Base-by-base conservation (phyloP, 345 rosid species). In the Gossypium stocksii region DNA sequence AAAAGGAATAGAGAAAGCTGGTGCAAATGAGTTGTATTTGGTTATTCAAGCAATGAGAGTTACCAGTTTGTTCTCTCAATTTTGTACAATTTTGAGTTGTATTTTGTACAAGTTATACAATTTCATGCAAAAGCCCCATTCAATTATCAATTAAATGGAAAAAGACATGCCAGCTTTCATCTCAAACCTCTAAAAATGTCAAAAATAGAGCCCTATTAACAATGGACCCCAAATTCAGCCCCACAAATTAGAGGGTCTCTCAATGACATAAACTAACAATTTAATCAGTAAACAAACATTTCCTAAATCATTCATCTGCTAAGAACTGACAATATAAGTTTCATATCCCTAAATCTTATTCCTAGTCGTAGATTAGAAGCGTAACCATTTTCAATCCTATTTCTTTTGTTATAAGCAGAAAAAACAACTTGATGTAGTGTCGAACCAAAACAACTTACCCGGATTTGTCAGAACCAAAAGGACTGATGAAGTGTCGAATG, bases 381-480 rank as follows among this genome's bases (percentile, higher is more conserved):
- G 9, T 16, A 34, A 15, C 13, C 56, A 67, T 22, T 66, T 22
- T 14, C 70, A 65, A 19, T 20, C 11, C 53, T 3, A 13, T 45
- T 13, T 14, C 15, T 22, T 45, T 66, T 45, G n/a, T 66, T 43
- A 65, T 44, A 1, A 20, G 70, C 53, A 66, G 53, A 20, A 25
- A 25, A 59, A 59, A 16, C 41, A 19, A 23, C 25, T 23, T 19
- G 43, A 66, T n/a, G n/a, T n/a, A n/a, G n/a, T n/a, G n/a, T n/a
- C n/a, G n/a, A n/a, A n/a, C n/a, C n/a, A n/a, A n/a, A n/a, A n/a
- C n/a, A n/a, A 66, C 74, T 46, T 63, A 82, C 87, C 83, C 7
- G 73, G 78, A 61, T 49, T 51, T 53, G 52, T 44, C 69, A 70
- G 73, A 73, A 61, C 54, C 45, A 29, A 63, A 38, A 51, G 27